Evolutionary conservation across 768 basidiomycete species (phyloP).

Genomic region (Mycena pura): DNA sequence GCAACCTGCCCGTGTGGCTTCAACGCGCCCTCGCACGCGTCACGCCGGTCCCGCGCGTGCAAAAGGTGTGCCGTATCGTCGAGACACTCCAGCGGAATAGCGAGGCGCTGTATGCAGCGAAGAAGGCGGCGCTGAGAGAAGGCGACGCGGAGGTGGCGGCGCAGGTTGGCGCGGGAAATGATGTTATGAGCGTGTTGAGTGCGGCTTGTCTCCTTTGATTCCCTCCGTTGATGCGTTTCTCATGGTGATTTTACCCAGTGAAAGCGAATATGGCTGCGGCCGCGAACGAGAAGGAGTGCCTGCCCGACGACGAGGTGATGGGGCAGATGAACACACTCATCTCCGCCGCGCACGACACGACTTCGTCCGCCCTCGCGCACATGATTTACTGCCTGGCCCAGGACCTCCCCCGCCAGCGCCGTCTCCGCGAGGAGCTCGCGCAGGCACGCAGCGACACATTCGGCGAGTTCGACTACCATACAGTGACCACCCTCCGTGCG

Average conservation of each 20-base stretch:
- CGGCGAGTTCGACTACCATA: slow-evolving; percentile 2
- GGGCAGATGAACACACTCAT: slow-evolving; percentile 12
- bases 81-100: slow-evolving; percentile 4
- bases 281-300: slow-evolving; percentile 6
- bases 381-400: slow-evolving; percentile 5
- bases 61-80: slow-evolving; percentile 9
- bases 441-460: not conserved
- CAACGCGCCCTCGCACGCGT: slow-evolving; percentile 1
- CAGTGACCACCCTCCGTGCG: slow-evolving; percentile 10
- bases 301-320: slow-evolving; percentile 11
- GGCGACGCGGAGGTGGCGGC: not conserved
- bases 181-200: slow-evolving; percentile 13
- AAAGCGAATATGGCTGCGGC: slow-evolving; percentile 2
- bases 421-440: slow-evolving; percentile 1
- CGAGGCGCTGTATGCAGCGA: not conserved
- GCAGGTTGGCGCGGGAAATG: slow-evolving; percentile 1
- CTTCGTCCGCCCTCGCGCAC: slow-evolving; percentile 1
- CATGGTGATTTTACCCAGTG: not conserved
- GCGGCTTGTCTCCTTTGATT: not conserved
- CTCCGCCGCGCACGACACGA: slow-evolving; percentile 6
- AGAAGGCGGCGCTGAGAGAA: not conserved
- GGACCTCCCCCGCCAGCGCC: slow-evolving; percentile 15
- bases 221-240: no score
- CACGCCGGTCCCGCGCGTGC: not conserved
- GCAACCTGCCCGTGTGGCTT: slow-evolving; percentile 5